Evolutionary conservation across 257 asterid genomes (phyloP).

Genomic region (Datura wrightii): DNA sequence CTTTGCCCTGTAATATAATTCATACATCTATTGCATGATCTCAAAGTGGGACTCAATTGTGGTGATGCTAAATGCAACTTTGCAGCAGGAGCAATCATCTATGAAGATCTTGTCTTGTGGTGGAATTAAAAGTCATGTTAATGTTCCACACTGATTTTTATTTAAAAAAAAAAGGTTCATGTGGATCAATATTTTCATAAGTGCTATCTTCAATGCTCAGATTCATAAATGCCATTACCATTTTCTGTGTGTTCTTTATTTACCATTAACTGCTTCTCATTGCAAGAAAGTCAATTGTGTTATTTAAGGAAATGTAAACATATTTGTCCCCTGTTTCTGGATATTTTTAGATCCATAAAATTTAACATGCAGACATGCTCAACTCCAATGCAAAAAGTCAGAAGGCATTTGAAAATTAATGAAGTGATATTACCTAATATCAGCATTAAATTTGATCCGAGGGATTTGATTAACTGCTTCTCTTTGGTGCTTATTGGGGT

Average conservation of each 20-base stretch:
- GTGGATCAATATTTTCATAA: neutral
- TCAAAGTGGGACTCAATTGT: neutral
- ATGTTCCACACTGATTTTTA: neutral
- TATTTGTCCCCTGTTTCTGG: neutral
- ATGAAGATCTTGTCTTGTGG: conserved; percentile 13
- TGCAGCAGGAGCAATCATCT: neutral
- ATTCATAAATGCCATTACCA: neutral
- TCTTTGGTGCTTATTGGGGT: conserved; percentile 33
- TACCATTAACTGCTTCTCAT: neutral
- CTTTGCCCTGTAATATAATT: neutral
- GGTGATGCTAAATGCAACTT: neutral
- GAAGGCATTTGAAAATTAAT: neutral
- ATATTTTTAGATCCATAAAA: neutral
- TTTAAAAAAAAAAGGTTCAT: neutral
- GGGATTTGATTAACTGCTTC: conserved; percentile 6
- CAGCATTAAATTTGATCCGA: neutral
- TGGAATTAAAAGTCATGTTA: neutral
- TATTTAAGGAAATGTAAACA: conserved; percentile 1
- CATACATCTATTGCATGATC: conserved; percentile 21
- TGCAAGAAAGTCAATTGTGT: neutral
- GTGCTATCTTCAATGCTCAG: conserved; percentile 2
- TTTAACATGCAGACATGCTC: neutral
- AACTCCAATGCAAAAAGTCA: neutral
- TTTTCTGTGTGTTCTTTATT: neutral
- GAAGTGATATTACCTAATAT: conserved; percentile 8